phyloP scores from a whole-genome alignment of 2,329 filamentous ascomycete genomes.

The Exophiala calicioides region DNA sequence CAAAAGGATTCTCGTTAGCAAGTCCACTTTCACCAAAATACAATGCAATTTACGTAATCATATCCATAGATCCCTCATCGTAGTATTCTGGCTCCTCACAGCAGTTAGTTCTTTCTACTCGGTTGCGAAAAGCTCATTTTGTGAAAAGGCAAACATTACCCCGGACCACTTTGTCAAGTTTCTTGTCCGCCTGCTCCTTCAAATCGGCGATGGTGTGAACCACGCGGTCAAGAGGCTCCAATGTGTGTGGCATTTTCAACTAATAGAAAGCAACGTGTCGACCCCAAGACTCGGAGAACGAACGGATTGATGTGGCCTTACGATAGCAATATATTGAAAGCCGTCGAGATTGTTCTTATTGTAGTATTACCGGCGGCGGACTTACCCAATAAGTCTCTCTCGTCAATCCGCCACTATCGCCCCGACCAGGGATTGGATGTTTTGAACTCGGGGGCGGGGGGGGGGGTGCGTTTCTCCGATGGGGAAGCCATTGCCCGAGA shows the following conservation, averaged over 20 bases:
- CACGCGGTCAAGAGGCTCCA: slow-evolving; percentile 34
- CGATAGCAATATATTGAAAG: too few relatives aligned
- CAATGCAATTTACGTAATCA: slow-evolving; percentile 44
- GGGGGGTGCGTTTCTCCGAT: too few relatives aligned
- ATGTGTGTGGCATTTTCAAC: slow-evolving; percentile 41
- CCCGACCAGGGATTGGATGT: too few relatives aligned
- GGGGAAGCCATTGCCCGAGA: too few relatives aligned
- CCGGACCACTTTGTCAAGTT: slow-evolving; percentile 20
- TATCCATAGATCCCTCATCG: slow-evolving; percentile 59
- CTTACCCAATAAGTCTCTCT: too few relatives aligned
- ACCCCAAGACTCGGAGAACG: too few relatives aligned
- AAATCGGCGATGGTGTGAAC: slow-evolving; percentile 31
- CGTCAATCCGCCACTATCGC: too few relatives aligned
- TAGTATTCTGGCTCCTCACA: slow-evolving; percentile 55
- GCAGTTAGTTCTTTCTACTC: not conserved
- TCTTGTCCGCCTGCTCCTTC: slow-evolving; percentile 20
- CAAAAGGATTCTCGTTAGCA: slow-evolving; percentile 31
- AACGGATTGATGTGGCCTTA: too few relatives aligned
- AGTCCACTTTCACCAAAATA: not conserved
- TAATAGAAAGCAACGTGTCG: too few relatives aligned
- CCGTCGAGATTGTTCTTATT: too few relatives aligned
- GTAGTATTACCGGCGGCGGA: too few relatives aligned
- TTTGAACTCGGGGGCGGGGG: too few relatives aligned
- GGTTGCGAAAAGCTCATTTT: not conserved
- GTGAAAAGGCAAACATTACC: slow-evolving; percentile 3